Base-by-base conservation (phyloP, 306 rosid genomes). In the Fagus crenata region DNA sequence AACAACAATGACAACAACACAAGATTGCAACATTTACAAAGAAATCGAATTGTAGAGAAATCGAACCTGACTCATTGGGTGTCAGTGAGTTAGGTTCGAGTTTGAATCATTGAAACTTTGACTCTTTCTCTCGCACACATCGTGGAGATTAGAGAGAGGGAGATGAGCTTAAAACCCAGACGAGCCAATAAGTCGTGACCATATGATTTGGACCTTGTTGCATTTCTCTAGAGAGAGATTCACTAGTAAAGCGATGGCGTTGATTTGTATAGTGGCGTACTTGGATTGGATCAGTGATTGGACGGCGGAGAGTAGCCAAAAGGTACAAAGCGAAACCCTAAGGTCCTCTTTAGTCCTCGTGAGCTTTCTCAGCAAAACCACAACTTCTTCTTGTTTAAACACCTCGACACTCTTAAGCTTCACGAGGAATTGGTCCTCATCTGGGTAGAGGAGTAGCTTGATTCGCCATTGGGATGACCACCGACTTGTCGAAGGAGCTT, bases 131-230 rank as follows among this genome's bases (percentile, higher is more conserved):
- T 22, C 28, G 28, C 28, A 22, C 28, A 22, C 28, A 22, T 22
- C 28, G 28, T 22, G 28, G 28, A 22, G 28, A 22, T 22, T 22
- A 22, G 28, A 22, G 28, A 22, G 28, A 22, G 28, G 28, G 28
- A 22, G 28, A 22, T 22, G 28, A 22, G 28, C 28, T 22, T 0
- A 22, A 22, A 22, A 22, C 28, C 0, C 28, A 22, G 0, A 22
- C 28, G 28, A 22, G 28, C 28, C 28, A 22, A 22, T 22, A 22
- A 22, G 28, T 60, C 97, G 97, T 11, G 86, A 84, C 84, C 99
- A 83, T 15, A 91, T 96, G 64, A 96, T 92, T 81, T 76, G 86
- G 84, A 92, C 87, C 92, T 92, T 96, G 87, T 96, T 96, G 2
- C 81, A 15, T 51, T 90, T 96, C 74, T 92, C 92, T 4, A 96